phyloP scores from a whole-genome alignment of 176 grass and related monocot genomes.

The Bolboschoenus planiculmis region DNA sequence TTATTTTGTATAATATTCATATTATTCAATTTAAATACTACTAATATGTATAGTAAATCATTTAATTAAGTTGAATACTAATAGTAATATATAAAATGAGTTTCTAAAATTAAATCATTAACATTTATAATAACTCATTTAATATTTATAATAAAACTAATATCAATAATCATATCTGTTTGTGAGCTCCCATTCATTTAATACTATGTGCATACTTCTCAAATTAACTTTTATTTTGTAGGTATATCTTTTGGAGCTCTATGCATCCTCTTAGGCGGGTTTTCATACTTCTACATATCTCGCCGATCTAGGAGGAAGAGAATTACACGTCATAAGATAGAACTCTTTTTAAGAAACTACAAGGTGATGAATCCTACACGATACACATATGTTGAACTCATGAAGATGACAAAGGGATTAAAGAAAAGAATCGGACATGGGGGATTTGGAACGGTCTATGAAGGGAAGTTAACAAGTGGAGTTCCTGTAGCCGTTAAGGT shows the following conservation, averaged over 20 bases:
- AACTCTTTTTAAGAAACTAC: conserved; percentile 30
- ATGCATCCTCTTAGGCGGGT: neutral
- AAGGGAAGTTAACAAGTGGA: conserved; percentile 22
- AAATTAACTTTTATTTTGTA: neutral
- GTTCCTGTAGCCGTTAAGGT: conserved; percentile 34
- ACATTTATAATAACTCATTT: too few species aligned
- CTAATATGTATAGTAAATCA: too few species aligned
- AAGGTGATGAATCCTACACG: conserved; percentile 27
- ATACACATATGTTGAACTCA: conserved; percentile 41
- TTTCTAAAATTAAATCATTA: too few species aligned
- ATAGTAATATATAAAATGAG: too few species aligned
- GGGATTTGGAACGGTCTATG: conserved; percentile 40
- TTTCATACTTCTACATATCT: neutral
- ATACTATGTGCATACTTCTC: too few species aligned
- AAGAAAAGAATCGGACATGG: conserved; percentile 41
- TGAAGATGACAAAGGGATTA: conserved; percentile 43
- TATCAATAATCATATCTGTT: too few species aligned
- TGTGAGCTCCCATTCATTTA: too few species aligned
- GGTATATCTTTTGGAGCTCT: neutral
- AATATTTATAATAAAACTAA: too few species aligned
- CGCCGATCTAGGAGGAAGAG: neutral
- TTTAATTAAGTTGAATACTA: too few species aligned
- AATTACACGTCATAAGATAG: conserved; percentile 21
- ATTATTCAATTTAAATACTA: too few species aligned
- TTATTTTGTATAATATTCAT: too few species aligned